Evolutionary conservation across 768 basidiomycete genomes (phyloP), one percentile per base, ranked within the genome.

Genomic region (Mycena chlorophos): DNA sequence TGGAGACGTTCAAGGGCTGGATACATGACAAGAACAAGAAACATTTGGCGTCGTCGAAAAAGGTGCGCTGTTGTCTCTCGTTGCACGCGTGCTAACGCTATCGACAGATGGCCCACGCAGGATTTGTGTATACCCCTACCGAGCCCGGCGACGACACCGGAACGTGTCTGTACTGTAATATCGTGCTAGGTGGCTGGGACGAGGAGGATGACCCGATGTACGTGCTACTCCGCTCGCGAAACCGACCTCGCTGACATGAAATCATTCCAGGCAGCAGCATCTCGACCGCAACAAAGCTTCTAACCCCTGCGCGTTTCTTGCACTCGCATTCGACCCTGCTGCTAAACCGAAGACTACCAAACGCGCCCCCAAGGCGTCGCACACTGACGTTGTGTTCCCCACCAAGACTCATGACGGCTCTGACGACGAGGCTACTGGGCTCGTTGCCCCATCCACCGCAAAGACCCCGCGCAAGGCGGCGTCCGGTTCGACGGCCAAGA

Each of bases 161-260:
- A 0, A 86, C 86, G 0, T 98, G 95, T 70, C 75, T 94, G 4
- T 94, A 94, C 65, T 98, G 95, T 67, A 77, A 86, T 40, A 75
- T 87, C 29, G 79, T 85, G 2, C 81, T 96, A 2, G 85, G 86
- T 52, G 92, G 90, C 1, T 98, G 95, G 95, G 91, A 94, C 39
- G 74, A 78, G 26, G 83, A 82, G 14, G 95, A 98, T 68, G 86
- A 95, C 70, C 95, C 95, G 14, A 67, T 86, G 95, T 97, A 70
- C 55, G 89, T 74, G 13, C 26, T 40, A 10, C 19, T 54, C 12
- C 28, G n/a, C 34, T 19, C 29, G 25, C n/a, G 51, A 16, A n/a
- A 28, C 59, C 40, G 30, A 51, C 28, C 51, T 52, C 38, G 49
- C 56, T 40, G 43, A 47, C 52, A 42, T 60, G 52, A n/a, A n/a